Conservation (phyloP, 352 stramenopile genomes). For the Pythium sp. region DNA sequence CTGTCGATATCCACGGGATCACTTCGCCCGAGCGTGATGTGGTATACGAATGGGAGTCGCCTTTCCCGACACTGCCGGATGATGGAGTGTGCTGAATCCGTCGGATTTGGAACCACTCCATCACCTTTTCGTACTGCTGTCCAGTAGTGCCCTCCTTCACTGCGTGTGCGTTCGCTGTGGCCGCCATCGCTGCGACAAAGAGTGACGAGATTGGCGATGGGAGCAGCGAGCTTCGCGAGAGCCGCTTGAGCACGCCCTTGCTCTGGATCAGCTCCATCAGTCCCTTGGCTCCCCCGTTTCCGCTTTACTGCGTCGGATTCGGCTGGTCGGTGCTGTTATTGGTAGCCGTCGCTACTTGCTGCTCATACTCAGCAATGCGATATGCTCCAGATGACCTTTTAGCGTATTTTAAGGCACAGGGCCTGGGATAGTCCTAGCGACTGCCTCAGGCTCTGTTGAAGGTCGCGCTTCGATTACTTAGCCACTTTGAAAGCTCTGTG, state of each 20-base stretch:
- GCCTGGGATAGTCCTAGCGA: too few species aligned
- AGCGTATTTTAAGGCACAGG: too few species aligned
- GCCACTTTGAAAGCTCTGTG: too few species aligned
- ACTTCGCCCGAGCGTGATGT: neutral
- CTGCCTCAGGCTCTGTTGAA: too few species aligned
- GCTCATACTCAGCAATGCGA: too few species aligned
- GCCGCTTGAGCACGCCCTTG: conserved; percentile 1
- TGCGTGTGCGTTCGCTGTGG: neutral
- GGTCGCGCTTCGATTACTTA: too few species aligned
- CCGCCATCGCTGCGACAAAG: neutral
- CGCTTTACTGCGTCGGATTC: too few species aligned
- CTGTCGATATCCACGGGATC: neutral
- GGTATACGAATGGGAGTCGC: neutral
- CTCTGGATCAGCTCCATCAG: conserved; percentile 3
- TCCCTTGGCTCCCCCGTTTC: neutral
- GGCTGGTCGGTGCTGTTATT: neutral
- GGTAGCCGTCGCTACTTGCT: neutral
- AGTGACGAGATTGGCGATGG: neutral
- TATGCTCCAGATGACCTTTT: too few species aligned
- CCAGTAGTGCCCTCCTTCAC: conserved; percentile 3
- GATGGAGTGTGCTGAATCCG: conserved; percentile 16
- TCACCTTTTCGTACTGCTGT: conserved; percentile 44
- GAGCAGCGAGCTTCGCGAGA: conserved; percentile 6
- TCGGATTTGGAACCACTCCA: conserved; percentile 51
- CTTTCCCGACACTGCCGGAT: neutral